Base-by-base conservation (phyloP, 345 rosid genomes). In the Salix brachista region DNA sequence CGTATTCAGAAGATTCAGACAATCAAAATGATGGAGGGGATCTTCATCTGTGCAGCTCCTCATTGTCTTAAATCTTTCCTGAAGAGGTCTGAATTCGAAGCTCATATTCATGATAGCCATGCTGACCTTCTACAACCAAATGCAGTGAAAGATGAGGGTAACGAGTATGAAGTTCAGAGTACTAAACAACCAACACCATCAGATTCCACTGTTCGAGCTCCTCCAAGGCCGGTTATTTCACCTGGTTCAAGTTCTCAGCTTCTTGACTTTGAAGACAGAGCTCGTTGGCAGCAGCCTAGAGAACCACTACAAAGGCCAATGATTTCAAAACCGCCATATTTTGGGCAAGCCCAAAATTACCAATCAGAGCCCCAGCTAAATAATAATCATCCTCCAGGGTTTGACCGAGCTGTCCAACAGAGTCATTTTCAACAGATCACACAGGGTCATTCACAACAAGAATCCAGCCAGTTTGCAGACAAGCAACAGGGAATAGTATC, bases 11-110 rank as follows among this genome's bases (percentile, higher is more conserved):
- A 93, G 89, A 96, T 96, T 69, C 98, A 96, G 80, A 91, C 98
- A 19, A 96, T 96, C 81, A 96, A 93, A 85, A 85, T 96, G 85
- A 92, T 96, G 99, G 98, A 93, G 78, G 97, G 99, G 67, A 89
- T 96, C 81, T 93, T 89, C 87, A 88, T 96, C 62, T 93, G 99
- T 88, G 99, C 99, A 67, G 99, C 99, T 68, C 97, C 99, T 78
- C 97, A 96, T 79, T 96, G 99, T 82, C 94, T 96, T 30, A 92
- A 87, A 79, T 96, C 99, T 30, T 96, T 96, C 84, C 62, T 96
- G 71, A 93, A 93, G 85, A 92, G 87, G 79, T 52, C 71, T 5
- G 97, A 96, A 28, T 96, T 96, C 73, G 97, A 93, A 79, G 81
- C 87, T 50, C 98, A 96, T 83, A 92, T 93, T 37, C 87, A 91